Evolutionary conservation across 768 basidiomycete genomes (phyloP).

Genomic region (Termitomyces sp.): DNA sequence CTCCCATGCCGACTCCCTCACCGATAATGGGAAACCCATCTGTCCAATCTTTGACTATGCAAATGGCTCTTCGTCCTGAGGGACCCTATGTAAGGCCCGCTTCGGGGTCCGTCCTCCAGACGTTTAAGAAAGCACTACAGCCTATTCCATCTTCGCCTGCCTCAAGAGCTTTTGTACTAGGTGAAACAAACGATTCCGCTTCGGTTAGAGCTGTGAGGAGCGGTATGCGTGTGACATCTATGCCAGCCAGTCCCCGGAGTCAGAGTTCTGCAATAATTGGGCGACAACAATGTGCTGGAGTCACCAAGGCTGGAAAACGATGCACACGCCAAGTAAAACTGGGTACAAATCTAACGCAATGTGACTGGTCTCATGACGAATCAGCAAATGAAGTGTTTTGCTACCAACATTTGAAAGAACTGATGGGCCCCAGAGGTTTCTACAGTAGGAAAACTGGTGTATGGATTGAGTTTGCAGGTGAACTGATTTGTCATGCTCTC

Average conservation of each 20-base stretch:
- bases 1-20: slow-evolving; percentile 30
- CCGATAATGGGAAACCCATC: slow-evolving; percentile 32
- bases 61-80: slow-evolving; percentile 27
- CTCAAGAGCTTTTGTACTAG: slow-evolving; percentile 15
- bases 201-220: slow-evolving; percentile 13
- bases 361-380: slow-evolving; percentile 18
- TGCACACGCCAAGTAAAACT: slow-evolving; percentile 58
- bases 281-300: slow-evolving; percentile 60
- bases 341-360: slow-evolving; percentile 19
- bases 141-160: slow-evolving; percentile 13
- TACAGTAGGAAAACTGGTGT: slow-evolving; percentile 43
- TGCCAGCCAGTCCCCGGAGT: slow-evolving; percentile 13
- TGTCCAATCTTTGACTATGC: slow-evolving; percentile 33
- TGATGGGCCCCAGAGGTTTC: slow-evolving; percentile 50
- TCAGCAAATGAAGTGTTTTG: slow-evolving; percentile 46
- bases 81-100: slow-evolving; percentile 4
- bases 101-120: slow-evolving; percentile 6
- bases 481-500: slow-evolving; percentile 4
- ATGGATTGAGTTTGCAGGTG: slow-evolving; percentile 58
- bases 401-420: slow-evolving; percentile 54
- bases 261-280: slow-evolving; percentile 7
- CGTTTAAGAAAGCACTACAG: slow-evolving; percentile 27
- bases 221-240: slow-evolving; percentile 14
- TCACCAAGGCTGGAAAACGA: slow-evolving; percentile 57
- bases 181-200: slow-evolving; percentile 9